Percentiles rank a stretch among this genome's conserved stretches.
Conservation (phyloP, 2,329 filamentous ascomycete genomes). For the Verticillium isaacii region DNA sequence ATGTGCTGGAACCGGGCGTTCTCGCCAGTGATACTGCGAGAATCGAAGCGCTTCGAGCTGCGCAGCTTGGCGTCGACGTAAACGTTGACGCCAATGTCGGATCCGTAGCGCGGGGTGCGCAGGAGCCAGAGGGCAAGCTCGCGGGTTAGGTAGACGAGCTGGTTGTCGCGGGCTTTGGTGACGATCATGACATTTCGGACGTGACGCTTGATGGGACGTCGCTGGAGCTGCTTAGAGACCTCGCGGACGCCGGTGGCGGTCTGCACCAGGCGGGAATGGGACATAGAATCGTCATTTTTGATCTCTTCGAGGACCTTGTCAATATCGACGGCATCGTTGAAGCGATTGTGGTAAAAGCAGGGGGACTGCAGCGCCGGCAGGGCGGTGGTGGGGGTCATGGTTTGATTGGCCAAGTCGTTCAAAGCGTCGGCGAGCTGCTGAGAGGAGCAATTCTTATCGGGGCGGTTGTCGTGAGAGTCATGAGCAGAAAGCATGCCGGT, state of each 20-base stretch:
- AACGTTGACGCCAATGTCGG: slow-evolving; percentile 86
- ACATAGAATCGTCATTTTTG: slow-evolving; percentile 81
- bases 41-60: slow-evolving; percentile 82
- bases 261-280: slow-evolving; percentile 89
- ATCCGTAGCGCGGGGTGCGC: slow-evolving; percentile 82
- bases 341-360: slow-evolving; percentile 96
- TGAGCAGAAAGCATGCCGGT: slow-evolving; percentile 52
- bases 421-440: slow-evolving; percentile 61
- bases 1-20: slow-evolving; percentile 75
- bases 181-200: slow-evolving; percentile 97
- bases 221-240: slow-evolving; percentile 91
- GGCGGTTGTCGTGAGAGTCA: slow-evolving; percentile 27
- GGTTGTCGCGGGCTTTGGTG: slow-evolving; percentile 94
- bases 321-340: slow-evolving; percentile 93
- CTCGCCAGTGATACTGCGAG: slow-evolving; percentile 64
- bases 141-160: slow-evolving; percentile 80
- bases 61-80: slow-evolving; percentile 96
- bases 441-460: slow-evolving; percentile 41
- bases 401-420: slow-evolving; percentile 43
- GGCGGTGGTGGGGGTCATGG: slow-evolving; percentile 39
- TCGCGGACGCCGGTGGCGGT: slow-evolving; percentile 93
- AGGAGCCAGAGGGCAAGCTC: slow-evolving; percentile 88
- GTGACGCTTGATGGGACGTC: slow-evolving; percentile 84
- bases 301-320: slow-evolving; percentile 95
- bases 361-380: slow-evolving; percentile 78